Base-by-base conservation (phyloP, 1,284 basidiomycete species). In the Sanghuangporus weigelae region DNA sequence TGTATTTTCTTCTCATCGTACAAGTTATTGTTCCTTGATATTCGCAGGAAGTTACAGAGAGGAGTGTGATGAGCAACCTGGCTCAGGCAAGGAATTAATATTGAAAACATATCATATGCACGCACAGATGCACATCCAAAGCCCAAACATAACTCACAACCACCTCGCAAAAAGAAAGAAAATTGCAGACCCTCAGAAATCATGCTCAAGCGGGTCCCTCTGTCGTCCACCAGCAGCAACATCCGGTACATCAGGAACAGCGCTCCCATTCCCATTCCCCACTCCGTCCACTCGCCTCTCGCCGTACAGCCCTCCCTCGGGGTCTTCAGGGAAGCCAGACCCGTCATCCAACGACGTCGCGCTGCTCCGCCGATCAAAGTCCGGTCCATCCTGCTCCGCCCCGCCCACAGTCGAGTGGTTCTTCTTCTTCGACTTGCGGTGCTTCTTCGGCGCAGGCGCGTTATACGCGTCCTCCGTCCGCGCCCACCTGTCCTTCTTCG, bases 401-500 rank as follows among this genome's bases (percentile, higher is more conserved):
- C 63, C 67, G 23, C 75, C 79, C 51, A 75, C 73, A 5, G 78
- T 80, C 40, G 78, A 78, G 67, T 48, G 60, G 12, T 75, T 81
- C 44, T 46, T 46, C 75, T 80, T 81, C 73, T 80, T 85, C 71
- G 80, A 81, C 72, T 72, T 73, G 67, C 69, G 70, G 63, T 71
- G 72, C 67, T 79, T 81, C 71, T 76, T 81, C 3, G n/a, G 21
- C 7, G 11, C 44, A n/a, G 81, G 77, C 31, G 82, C 74, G 19
- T 77, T 79, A 69, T 91, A 89, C 49, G 90, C 90, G 73, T 93
- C 90, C 74, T 92, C 89, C 44, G 90, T 92, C 72, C 88, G 80
- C 66, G 86, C 89, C 87, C 88, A 93, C 60, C 91, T 78, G 69
- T 93, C 90, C 75, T 92, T 92, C 82, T 90, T 92, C 63, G 84